phyloP scores from a whole-genome alignment of 129 eudicot species.

The Chrysanthemum seticuspe region DNA sequence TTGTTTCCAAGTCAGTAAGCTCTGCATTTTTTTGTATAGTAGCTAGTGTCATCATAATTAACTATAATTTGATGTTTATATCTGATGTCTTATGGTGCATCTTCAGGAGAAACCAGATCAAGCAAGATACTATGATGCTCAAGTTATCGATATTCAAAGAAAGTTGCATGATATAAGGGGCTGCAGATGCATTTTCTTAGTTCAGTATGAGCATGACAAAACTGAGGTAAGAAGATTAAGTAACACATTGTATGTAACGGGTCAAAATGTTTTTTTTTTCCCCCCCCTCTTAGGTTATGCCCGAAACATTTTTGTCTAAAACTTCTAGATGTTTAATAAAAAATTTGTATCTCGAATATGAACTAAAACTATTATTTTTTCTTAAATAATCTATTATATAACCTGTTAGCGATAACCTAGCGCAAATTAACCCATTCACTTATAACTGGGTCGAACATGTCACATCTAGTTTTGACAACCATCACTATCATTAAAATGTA shows the following conservation, averaged over 20 bases:
- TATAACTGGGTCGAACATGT: no score
- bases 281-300: no score
- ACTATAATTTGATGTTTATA: constrained; percentile 1
- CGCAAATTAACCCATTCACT: no score
- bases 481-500: no score
- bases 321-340: no score
- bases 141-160: constrained; percentile 53
- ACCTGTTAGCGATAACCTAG: no score
- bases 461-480: no score
- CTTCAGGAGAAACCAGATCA: constrained; percentile 66
- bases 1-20: constrained; percentile 73
- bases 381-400: no score
- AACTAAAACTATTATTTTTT: no score
- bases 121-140: constrained; percentile 77
- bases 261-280: no score
- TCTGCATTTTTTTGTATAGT: not conserved
- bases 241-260: not conserved
- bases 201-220: constrained; percentile 68
- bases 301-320: not conserved
- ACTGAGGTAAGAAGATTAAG: constrained; percentile 47
- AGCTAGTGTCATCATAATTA: not conserved
- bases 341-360: no score
- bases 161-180: constrained; percentile 88
- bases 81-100: not conserved
- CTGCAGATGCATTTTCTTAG: constrained; percentile 72